Evolutionary conservation across 805 yeast species (phyloP).

Genomic region (Saturnispora halmiae): DNA sequence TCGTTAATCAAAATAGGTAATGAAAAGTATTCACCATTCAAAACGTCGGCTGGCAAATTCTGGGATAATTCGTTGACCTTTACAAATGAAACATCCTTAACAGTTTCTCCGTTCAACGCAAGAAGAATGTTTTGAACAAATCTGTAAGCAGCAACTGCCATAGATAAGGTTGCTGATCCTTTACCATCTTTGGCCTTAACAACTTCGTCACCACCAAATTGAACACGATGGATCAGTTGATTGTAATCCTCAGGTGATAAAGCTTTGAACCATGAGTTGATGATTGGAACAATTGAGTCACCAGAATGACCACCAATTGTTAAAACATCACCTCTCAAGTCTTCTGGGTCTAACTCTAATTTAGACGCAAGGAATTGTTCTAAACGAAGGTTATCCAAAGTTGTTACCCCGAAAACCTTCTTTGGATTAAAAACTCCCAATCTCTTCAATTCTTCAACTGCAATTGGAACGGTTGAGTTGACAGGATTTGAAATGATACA

Average conservation of each 20-base stretch:
- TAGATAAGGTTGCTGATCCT: constrained; percentile 77
- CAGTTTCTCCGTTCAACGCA: constrained; percentile 38
- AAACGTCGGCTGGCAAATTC: constrained; percentile 32
- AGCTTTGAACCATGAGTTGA: constrained; percentile 66
- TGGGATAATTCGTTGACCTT: constrained; percentile 43
- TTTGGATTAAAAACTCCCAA: constrained; percentile 85
- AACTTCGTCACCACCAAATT: constrained; percentile 87
- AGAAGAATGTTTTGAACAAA: constrained; percentile 58
- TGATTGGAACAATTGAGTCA: constrained; percentile 85
- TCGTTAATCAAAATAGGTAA: constrained; percentile 36
- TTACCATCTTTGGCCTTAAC: constrained; percentile 79
- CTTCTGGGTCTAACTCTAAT: constrained; percentile 64
- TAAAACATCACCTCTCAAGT: constrained; percentile 54
- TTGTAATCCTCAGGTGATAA: constrained; percentile 57
- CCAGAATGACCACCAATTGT: constrained; percentile 99
- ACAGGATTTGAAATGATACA: constrained; percentile 89
- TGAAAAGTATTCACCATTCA: constrained; percentile 37
- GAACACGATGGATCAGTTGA: constrained; percentile 77
- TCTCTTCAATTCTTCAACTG: constrained; percentile 81
- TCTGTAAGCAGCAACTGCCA: constrained; percentile 80
- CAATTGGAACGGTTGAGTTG: constrained; percentile 95
- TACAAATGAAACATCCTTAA: constrained; percentile 40
- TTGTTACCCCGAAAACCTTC: constrained; percentile 92
- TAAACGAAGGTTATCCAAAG: constrained; percentile 84
- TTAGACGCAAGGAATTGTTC: constrained; percentile 69